phyloP scores from a whole-genome alignment of 2,329 filamentous ascomycete species.

The Xenosphaeropsis pyriputrescens region DNA sequence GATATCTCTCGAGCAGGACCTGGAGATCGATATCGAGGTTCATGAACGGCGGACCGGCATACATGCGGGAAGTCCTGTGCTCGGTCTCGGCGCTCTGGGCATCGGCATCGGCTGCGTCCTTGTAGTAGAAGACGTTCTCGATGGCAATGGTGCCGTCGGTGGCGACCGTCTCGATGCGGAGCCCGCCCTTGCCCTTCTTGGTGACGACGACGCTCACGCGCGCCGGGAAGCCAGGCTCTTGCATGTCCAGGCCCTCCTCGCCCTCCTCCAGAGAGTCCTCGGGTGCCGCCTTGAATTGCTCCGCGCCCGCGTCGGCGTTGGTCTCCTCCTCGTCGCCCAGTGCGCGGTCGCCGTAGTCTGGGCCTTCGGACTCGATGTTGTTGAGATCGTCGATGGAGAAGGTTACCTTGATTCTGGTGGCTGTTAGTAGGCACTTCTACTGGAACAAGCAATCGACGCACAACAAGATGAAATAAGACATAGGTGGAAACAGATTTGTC shows the following conservation, averaged over 20 bases:
- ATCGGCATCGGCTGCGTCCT: constrained; percentile 62
- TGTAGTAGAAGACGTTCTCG: constrained; percentile 83
- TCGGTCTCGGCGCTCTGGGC: constrained; percentile 61
- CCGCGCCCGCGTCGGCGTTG: constrained; percentile 31
- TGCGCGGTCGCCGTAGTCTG: constrained; percentile 39
- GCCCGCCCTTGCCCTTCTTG: constrained; percentile 71
- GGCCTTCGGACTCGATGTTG: constrained; percentile 42
- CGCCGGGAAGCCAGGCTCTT: constrained; percentile 54
- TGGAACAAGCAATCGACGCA: too few relatives aligned
- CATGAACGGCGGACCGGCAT: constrained; percentile 83
- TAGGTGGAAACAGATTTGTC: too few relatives aligned
- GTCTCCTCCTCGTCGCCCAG: constrained; percentile 38
- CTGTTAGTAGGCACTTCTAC: too few relatives aligned
- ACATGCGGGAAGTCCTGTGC: constrained; percentile 63
- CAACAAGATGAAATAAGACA: too few relatives aligned
- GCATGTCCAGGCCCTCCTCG: constrained; percentile 23
- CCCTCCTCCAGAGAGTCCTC: constrained; percentile 40
- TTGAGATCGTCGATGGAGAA: constrained; percentile 79
- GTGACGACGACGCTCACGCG: constrained; percentile 78
- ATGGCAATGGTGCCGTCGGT: constrained; percentile 79
- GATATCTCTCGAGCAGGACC: constrained; percentile 78
- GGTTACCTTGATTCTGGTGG: constrained; percentile 53
- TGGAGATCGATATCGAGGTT: constrained; percentile 95
- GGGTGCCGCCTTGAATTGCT: constrained; percentile 36
- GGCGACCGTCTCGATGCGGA: constrained; percentile 75